Percentiles rank a stretch among this genome's conserved stretches.
phyloP scores from a whole-genome alignment of 148 eudicot species.

The Cornus suecica region DNA sequence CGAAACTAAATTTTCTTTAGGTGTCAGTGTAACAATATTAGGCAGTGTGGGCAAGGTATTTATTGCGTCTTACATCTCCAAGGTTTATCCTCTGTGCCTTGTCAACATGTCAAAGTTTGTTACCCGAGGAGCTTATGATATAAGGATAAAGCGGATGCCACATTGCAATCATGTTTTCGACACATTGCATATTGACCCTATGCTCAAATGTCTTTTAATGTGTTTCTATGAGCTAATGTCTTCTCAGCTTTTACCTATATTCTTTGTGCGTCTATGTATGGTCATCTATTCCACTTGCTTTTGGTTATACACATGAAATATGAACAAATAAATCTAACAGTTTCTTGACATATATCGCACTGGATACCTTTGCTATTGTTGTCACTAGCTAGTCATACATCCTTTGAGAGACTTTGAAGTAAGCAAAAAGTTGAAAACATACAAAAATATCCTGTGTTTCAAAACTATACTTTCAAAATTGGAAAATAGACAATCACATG shows the following conservation, averaged over 20 bases:
- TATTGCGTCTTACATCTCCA: background rate
- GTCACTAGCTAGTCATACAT: background rate
- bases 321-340: background rate
- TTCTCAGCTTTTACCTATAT: conserved; percentile 8
- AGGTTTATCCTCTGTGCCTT: no score
- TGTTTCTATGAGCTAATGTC: background rate
- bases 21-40: background rate
- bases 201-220: background rate
- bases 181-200: background rate
- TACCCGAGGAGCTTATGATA: background rate
- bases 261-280: background rate
- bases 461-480: background rate
- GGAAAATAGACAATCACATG: background rate
- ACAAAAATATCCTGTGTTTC: no score
- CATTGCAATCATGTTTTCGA: background rate
- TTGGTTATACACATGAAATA: background rate
- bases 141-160: background rate
- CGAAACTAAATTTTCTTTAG: background rate
- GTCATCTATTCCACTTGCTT: background rate
- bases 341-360: background rate
- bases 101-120: background rate
- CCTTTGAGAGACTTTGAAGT: no score
- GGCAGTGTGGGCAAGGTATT: no score
- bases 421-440: no score
- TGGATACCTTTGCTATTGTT: background rate